phyloP scores from a whole-genome alignment of 2,329 filamentous ascomycete species.

The Sphaerulina vaccinii region DNA sequence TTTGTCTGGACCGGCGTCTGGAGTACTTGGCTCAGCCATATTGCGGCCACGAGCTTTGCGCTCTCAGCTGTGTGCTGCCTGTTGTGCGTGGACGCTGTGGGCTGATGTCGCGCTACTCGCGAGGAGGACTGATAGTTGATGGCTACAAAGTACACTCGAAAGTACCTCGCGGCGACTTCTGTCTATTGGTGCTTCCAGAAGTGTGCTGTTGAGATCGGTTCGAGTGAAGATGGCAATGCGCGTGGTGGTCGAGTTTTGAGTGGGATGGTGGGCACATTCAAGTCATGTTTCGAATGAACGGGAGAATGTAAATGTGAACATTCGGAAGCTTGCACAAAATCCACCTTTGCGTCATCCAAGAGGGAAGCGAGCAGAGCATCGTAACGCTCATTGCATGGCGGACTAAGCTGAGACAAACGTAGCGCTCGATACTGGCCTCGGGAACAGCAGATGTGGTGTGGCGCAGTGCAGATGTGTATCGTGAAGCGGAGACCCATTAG shows the following conservation, averaged over 20 bases:
- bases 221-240: too few species aligned
- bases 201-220: too few species aligned
- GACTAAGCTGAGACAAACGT: constrained; percentile 14
- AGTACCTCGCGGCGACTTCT: constrained; percentile 1
- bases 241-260: too few species aligned
- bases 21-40: constrained; percentile 37
- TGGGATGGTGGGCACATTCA: too few species aligned
- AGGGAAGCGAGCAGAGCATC: neutral
- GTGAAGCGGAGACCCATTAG: neutral
- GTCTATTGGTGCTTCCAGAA: neutral
- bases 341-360: constrained; percentile 11
- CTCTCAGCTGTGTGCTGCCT: constrained; percentile 10
- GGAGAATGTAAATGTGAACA: constrained; percentile 2
- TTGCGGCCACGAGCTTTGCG: constrained; percentile 16
- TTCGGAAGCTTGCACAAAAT: constrained; percentile 16
- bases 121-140: neutral
- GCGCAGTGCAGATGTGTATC: constrained; percentile 7
- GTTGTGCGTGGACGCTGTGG: neutral
- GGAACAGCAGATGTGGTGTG: constrained; percentile 8
- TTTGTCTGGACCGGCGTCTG: constrained; percentile 41
- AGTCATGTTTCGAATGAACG: too few species aligned
- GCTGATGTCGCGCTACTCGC: neutral
- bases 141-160: too few species aligned
- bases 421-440: constrained; percentile 5
- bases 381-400: constrained; percentile 6